Percentiles rank a stretch among this genome's conserved stretches.
Evolutionary conservation across 495 filamentous ascomycete genomes (phyloP).

Genomic region (Penicillium pancosmium): DNA sequence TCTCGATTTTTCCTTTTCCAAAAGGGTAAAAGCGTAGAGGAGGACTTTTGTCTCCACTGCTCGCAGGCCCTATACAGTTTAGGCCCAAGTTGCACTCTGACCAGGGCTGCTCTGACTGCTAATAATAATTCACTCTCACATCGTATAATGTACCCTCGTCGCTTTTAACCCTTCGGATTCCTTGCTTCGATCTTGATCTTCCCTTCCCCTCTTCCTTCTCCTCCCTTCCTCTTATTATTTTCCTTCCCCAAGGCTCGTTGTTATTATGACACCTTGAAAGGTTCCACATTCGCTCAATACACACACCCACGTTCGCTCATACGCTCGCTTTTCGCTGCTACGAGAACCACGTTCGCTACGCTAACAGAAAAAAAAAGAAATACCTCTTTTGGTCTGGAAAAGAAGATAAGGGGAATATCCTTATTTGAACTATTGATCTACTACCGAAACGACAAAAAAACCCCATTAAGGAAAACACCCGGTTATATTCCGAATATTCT

Average conservation of each 20-base stretch:
- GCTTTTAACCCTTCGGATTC: slow-evolving; percentile 35
- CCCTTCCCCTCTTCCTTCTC: slow-evolving; percentile 23
- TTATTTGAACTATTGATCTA: neutral
- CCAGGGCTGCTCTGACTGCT: slow-evolving; percentile 25
- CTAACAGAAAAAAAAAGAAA: slow-evolving; percentile 13
- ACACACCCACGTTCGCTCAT: slow-evolving; percentile 39
- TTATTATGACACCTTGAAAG: slow-evolving; percentile 41
- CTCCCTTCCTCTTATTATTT: slow-evolving; percentile 16
- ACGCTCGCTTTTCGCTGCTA: slow-evolving; percentile 51
- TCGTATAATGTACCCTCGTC: slow-evolving; percentile 26
- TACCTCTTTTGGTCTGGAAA: slow-evolving; percentile 1
- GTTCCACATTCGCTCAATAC: slow-evolving; percentile 44
- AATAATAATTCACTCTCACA: slow-evolving; percentile 29
- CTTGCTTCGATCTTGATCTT: slow-evolving; percentile 24
- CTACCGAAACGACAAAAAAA: no score
- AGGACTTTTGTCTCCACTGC: neutral
- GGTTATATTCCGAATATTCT: slow-evolving; percentile 25
- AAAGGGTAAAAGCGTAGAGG: slow-evolving; percentile 12
- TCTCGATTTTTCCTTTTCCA: slow-evolving; percentile 5
- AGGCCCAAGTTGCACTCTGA: slow-evolving; percentile 30
- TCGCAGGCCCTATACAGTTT: slow-evolving; percentile 23
- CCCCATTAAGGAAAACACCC: slow-evolving; percentile 6
- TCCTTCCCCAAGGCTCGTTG: slow-evolving; percentile 21
- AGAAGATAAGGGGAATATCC: slow-evolving; percentile 9
- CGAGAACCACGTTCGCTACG: slow-evolving; percentile 52